These are phyloP conservation scores for Thymus quinquecostatus DNA, from an alignment of 257 asterid genomes.

Conservation along the genomic window DNA sequence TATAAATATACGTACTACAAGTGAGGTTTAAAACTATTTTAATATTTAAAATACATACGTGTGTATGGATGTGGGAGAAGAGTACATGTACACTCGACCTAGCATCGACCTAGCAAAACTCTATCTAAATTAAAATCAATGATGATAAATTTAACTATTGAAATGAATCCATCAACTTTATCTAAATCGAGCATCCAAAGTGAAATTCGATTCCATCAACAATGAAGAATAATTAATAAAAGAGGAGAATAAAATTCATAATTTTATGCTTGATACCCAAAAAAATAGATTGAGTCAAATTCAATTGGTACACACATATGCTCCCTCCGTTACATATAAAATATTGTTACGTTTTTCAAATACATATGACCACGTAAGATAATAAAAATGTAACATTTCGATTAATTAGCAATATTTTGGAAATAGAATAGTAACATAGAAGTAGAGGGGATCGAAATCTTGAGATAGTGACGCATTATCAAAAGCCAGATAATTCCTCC, in stretches of 20 bases:
- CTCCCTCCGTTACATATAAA: no score
- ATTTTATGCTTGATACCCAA: conserved; percentile 14
- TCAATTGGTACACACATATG: neutral
- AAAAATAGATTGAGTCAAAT: conserved; percentile 31
- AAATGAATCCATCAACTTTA: conserved; percentile 1
- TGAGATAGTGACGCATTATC: conserved; percentile 32
- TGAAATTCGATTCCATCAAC: conserved; percentile 29
- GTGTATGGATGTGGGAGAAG: no score
- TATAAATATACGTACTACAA: no score
- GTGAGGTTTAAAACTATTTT: no score
- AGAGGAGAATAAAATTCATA: conserved; percentile 21
- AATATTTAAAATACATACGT: no score
- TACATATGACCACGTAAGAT: no score
- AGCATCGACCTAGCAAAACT: no score
- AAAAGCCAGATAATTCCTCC: conserved; percentile 23
- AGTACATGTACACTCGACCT: no score
- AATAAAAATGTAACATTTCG: no score
- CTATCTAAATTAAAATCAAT: no score
- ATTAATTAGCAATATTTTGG: no score
- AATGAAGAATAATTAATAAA: conserved; percentile 20
- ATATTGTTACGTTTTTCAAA: no score
- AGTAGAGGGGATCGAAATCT: neutral
- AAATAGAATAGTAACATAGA: conserved; percentile 23
- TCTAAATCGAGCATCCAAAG: conserved; percentile 8
- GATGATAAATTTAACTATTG: neutral